A percentile compares a stretch with the other conserved stretches of the same genome.
Evolutionary conservation across 345 rosid genomes (phyloP).

Genomic region (Eucalyptus cloeziana): DNA sequence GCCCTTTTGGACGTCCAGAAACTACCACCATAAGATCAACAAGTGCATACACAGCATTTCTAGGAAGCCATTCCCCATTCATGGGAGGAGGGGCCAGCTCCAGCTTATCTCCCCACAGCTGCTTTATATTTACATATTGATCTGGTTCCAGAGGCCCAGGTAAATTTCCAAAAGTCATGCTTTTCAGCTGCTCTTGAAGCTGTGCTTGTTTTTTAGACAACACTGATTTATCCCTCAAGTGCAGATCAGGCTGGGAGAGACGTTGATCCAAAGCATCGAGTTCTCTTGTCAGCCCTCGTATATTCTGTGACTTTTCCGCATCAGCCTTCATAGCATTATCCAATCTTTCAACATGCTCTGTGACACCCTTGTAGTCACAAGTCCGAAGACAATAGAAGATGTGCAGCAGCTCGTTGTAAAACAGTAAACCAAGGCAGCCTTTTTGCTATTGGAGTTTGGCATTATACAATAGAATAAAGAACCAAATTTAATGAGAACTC

Average conservation of each 20-base stretch:
- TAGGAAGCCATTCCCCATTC: constrained; percentile 94
- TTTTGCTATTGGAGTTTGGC: constrained; percentile 29
- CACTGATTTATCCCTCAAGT: constrained; percentile 50
- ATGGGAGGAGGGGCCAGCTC: constrained; percentile 79
- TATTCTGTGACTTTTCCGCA: constrained; percentile 30
- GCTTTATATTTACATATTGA: constrained; percentile 43
- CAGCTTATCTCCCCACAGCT: constrained; percentile 56
- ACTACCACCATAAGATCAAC: constrained; percentile 89
- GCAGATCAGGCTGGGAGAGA: constrained; percentile 53
- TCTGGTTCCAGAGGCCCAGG: constrained; percentile 32
- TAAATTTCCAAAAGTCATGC: constrained; percentile 9
- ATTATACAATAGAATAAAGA: background rate
- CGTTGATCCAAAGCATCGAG: constrained; percentile 56
- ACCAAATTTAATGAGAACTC: background rate
- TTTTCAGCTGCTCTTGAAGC: constrained; percentile 42
- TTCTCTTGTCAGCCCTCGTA: constrained; percentile 43
- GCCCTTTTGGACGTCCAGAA: constrained; percentile 91
- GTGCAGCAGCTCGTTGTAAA: constrained; percentile 88
- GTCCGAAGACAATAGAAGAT: constrained; percentile 73
- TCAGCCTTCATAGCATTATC: constrained; percentile 88
- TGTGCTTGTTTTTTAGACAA: constrained; percentile 38
- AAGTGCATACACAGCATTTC: constrained; percentile 77
- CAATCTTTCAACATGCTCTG: constrained; percentile 74
- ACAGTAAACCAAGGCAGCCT: constrained; percentile 64
- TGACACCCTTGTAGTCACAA: constrained; percentile 87